Base-by-base conservation (phyloP, 2,329 filamentous ascomycete genomes). In the Sporothrix humicola region DNA sequence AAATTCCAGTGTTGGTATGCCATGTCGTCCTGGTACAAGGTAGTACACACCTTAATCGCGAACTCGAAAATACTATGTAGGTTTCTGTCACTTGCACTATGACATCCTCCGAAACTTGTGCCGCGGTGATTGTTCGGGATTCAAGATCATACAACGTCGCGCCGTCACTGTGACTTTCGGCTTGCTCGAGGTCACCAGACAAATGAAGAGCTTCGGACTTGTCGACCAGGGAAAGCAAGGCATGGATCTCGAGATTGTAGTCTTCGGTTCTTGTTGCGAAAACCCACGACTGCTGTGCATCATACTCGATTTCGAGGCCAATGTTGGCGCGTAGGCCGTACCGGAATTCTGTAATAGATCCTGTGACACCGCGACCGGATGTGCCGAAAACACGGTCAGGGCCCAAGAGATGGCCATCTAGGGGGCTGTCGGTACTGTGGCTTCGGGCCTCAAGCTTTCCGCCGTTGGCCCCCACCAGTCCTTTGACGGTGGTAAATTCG, bases 301-400 rank as follows among this genome's bases (percentile, higher is more conserved):
- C 82, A 59, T 84, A 86, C 26, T 88, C 85, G 12, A 90, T 82
- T 26, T 89, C 87, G 5, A 89, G 78, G 1, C 87, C 89, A 76
- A 93, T 88, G 73, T 87, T 89, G 20, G 91, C 93, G 78, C 92
- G 89, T 42, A 93, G 82, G 3, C 93, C 93, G 80, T 89, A 85
- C 75, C 92, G 87, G 75, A 93, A 85, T 78, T 95, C 92, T 2
- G 89, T 88, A 31, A 95, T 83, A 8, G 87, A 86, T 10, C 92
- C 92, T 44, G 85, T 86, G 0, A 83, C 81, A 0, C 90, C 90
- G 76, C 88, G 88, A 0, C 91, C 90, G 23, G 90, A 90, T 59
- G 90, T 91, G 26, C 88, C 87, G 80, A 92, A 94, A 15, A 94
- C 79, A 31, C 87, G 85, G 77, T 91, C 88, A n/a, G 83, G 84